Evolutionary conservation across 176 grass and related monocot genomes (phyloP).

Genomic region (Aegilops bicornis): DNA sequence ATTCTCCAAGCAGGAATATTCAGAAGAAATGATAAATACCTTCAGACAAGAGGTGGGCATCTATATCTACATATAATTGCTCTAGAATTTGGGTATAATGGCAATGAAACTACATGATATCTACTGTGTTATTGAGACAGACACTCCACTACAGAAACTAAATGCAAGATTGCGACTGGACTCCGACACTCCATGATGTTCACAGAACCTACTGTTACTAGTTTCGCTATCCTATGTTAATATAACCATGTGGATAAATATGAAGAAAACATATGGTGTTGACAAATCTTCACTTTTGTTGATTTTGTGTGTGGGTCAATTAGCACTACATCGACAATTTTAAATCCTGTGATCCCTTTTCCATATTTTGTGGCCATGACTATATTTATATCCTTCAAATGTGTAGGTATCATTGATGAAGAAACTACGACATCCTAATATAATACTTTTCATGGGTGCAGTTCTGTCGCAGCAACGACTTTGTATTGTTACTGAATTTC

Average conservation of each 20-base stretch:
- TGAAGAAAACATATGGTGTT: background rate
- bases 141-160: background rate
- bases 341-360: background rate
- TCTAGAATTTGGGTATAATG: background rate
- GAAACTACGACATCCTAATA: conserved; percentile 87
- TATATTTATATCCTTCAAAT: conserved; percentile 4
- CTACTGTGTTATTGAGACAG: background rate
- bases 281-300: background rate
- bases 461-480: conserved; percentile 75
- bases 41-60: conserved; percentile 89
- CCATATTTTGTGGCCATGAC: background rate
- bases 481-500: conserved; percentile 91
- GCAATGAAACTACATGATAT: background rate
- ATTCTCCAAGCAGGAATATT: conserved; percentile 86
- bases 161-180: background rate
- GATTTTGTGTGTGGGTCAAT: background rate
- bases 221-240: background rate
- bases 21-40: conserved; percentile 72
- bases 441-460: conserved; percentile 96
- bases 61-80: background rate
- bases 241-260: background rate
- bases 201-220: background rate
- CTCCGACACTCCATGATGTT: background rate
- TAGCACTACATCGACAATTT: background rate
- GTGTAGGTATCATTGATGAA: conserved; percentile 90